Evolutionary conservation across 192 early-diverging fungal genomes (phyloP).

Genomic region (Helicostylum pulchrum): DNA sequence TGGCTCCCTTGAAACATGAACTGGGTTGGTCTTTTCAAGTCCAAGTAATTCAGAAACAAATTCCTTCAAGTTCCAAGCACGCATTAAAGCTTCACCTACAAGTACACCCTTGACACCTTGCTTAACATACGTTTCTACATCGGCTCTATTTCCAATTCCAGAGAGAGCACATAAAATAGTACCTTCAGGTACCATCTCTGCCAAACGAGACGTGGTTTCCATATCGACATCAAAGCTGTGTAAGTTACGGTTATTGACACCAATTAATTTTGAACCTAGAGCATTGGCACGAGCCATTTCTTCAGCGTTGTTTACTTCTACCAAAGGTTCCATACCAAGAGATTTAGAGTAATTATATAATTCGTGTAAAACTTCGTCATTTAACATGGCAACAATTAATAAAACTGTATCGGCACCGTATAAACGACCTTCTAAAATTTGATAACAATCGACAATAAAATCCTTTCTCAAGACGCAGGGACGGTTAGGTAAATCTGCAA

Average conservation of each 20-base stretch:
- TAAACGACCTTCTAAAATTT: slow-evolving; percentile 93
- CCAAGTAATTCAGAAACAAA: slow-evolving; percentile 76
- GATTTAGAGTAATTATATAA: slow-evolving; percentile 72
- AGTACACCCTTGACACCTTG: slow-evolving; percentile 81
- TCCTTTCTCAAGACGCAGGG: slow-evolving; percentile 97
- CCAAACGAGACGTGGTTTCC: slow-evolving; percentile 74
- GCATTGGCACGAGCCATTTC: slow-evolving; percentile 88
- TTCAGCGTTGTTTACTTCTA: slow-evolving; percentile 89
- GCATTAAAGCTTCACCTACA: slow-evolving; percentile 96
- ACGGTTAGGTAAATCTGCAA: slow-evolving; percentile 61
- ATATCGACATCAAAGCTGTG: slow-evolving; percentile 96
- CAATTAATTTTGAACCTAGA: slow-evolving; percentile 84
- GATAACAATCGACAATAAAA: slow-evolving; percentile 94
- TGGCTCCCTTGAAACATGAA: neutral
- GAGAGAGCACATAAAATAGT: slow-evolving; percentile 85
- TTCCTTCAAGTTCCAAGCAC: slow-evolving; percentile 62
- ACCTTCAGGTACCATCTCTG: slow-evolving; percentile 70
- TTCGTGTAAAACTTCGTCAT: slow-evolving; percentile 57
- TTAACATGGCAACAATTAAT: slow-evolving; percentile 94
- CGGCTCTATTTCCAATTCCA: slow-evolving; percentile 79
- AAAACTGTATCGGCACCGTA: slow-evolving; percentile 94
- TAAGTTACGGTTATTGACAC: slow-evolving; percentile 98
- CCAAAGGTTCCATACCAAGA: slow-evolving; percentile 97
- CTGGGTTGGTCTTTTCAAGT: slow-evolving; percentile 9
- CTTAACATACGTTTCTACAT: slow-evolving; percentile 77